phyloP scores from a whole-genome alignment of 1,139 yeast species.

The Spathaspora sp. region DNA sequence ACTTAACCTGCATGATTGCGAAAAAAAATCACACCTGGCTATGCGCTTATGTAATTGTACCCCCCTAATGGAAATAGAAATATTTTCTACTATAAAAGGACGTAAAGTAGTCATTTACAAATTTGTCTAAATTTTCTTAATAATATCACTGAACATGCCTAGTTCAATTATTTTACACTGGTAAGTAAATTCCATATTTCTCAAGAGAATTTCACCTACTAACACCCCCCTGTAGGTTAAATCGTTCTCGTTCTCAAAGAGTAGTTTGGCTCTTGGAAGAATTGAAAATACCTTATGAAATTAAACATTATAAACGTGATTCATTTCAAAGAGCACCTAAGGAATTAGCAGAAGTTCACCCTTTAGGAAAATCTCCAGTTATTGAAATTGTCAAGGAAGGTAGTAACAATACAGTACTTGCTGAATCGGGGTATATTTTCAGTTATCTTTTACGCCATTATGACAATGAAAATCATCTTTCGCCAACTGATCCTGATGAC shows the following conservation, averaged over 20 bases:
- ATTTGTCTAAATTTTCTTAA: neutral
- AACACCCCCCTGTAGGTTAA: conserved; percentile 24
- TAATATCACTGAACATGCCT: neutral
- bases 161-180: conserved; percentile 17
- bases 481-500: conserved; percentile 25
- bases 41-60: no score
- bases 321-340: conserved; percentile 34
- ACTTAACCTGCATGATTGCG: neutral
- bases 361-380: conserved; percentile 44
- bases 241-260: conserved; percentile 39
- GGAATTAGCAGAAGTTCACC: conserved; percentile 34
- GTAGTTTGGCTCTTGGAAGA: conserved; percentile 41
- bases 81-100: neutral
- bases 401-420: conserved; percentile 19
- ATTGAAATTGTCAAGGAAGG: conserved; percentile 31
- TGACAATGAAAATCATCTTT: conserved; percentile 27
- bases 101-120: neutral
- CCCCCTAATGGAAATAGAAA: neutral
- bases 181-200: conserved; percentile 14
- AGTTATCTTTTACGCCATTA: conserved; percentile 30
- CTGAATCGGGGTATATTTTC: conserved; percentile 41
- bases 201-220: conserved; percentile 3
- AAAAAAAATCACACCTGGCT: neutral
- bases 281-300: conserved; percentile 33
- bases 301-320: conserved; percentile 31